Evolutionary conservation across 2,329 filamentous ascomycete species (phyloP).

Genomic region (Cladosporium sp.): DNA sequence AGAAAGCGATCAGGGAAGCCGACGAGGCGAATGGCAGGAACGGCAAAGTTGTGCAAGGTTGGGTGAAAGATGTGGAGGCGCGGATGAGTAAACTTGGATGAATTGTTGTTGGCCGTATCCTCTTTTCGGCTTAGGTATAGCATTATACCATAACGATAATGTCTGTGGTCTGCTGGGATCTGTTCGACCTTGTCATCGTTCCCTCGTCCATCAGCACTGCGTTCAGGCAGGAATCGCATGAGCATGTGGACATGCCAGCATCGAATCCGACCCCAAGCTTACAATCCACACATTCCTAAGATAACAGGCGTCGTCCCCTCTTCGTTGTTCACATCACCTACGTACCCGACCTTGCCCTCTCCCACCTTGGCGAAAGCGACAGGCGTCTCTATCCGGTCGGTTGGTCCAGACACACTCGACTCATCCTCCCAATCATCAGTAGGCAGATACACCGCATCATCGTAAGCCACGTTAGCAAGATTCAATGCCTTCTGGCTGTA

Average conservation of each 20-base stretch:
- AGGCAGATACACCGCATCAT: constrained; percentile 29
- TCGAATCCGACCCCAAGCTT: background rate
- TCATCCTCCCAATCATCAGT: too few species aligned
- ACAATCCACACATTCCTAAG: constrained; percentile 27
- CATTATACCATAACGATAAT: too few species aligned
- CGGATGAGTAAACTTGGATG: constrained; percentile 16
- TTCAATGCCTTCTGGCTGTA: constrained; percentile 31
- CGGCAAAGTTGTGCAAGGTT: constrained; percentile 79
- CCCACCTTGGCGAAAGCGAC: constrained; percentile 25
- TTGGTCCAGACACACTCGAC: constrained; percentile 26
- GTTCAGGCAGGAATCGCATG: background rate
- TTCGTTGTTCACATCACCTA: constrained; percentile 28
- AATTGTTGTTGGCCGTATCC: background rate
- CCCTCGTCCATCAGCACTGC: background rate
- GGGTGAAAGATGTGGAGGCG: constrained; percentile 84
- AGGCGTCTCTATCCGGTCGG: constrained; percentile 27
- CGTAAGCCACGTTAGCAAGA: constrained; percentile 23
- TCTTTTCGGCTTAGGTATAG: background rate
- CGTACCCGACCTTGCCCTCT: constrained; percentile 26
- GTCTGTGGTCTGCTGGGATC: too few species aligned
- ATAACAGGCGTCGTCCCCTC: constrained; percentile 22
- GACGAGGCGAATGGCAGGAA: constrained; percentile 74
- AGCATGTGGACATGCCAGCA: background rate
- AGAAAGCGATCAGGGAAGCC: constrained; percentile 70
- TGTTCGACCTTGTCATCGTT: background rate